Percentiles rank a stretch among this genome's conserved stretches.
These are phyloP conservation scores for Spirogloea muscicola DNA, from an alignment of 139 green algal species.

Conservation along the genomic window DNA sequence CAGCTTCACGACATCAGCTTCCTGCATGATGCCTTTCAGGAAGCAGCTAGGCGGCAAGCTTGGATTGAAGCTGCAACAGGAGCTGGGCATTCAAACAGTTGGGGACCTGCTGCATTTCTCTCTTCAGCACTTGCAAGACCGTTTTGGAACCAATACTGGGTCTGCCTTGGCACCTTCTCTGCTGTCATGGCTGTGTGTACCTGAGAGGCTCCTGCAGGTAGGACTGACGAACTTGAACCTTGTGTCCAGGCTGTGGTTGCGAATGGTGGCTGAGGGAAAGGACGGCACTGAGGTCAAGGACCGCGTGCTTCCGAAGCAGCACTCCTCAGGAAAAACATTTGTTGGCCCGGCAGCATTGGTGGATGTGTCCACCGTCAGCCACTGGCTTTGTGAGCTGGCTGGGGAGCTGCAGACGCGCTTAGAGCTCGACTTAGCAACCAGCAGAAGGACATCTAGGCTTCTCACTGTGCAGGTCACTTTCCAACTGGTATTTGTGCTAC, in stretches of 20 bases:
- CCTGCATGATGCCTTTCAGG: too few species aligned
- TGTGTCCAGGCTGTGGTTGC: conserved; percentile 51
- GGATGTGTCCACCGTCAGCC: conserved; percentile 46
- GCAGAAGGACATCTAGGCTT: conserved; percentile 2
- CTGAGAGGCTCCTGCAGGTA: too few species aligned
- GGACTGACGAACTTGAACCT: too few species aligned
- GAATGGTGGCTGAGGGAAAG: conserved; percentile 56
- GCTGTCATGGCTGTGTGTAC: too few species aligned
- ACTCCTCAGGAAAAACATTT: conserved; percentile 79
- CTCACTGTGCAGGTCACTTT: conserved; percentile 11
- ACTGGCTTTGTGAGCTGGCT: conserved; percentile 65
- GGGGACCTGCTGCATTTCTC: too few species aligned
- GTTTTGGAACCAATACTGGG: too few species aligned
- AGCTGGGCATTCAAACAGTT: too few species aligned
- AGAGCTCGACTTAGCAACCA: conserved; percentile 46
- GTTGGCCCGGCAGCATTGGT: conserved; percentile 46
- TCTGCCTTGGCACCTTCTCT: too few species aligned
- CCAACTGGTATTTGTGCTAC: background rate
- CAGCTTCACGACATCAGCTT: too few species aligned
- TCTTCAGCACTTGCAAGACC: too few species aligned
- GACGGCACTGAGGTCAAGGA: conserved; percentile 65
- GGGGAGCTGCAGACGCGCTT: conserved; percentile 69
- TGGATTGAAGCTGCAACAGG: too few species aligned
- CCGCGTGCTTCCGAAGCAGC: conserved; percentile 64
- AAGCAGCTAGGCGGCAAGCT: too few species aligned